These are phyloP conservation scores for Pistacia vera DNA, from an alignment of 345 rosid genomes.

Conservation along the genomic window DNA sequence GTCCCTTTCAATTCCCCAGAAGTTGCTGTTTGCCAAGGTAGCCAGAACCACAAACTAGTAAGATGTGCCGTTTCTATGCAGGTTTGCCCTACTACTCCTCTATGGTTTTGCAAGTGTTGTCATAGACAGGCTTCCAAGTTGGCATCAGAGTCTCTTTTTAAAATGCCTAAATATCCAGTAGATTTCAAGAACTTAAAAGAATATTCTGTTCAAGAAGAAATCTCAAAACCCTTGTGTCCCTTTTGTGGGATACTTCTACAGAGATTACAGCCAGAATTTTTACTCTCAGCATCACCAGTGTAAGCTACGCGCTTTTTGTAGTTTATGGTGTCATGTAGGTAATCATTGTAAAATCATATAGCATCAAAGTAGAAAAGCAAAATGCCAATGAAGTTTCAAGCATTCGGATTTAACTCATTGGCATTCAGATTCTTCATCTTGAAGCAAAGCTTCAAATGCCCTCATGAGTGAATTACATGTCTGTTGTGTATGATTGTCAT, in stretches of 20 bases:
- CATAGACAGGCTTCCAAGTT: conserved; percentile 51
- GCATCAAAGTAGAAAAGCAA: background rate
- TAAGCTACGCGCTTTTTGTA: conserved; percentile 15
- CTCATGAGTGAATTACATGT: background rate
- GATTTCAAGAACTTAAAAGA: conserved; percentile 36
- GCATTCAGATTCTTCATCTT: background rate
- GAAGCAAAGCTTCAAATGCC: background rate
- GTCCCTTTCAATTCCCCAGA: conserved; percentile 75
- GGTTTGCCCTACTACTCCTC: conserved; percentile 70
- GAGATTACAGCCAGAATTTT: conserved; percentile 69
- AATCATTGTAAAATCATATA: background rate
- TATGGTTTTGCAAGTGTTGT: conserved; percentile 92
- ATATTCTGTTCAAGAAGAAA: conserved; percentile 24
- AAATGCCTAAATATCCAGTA: conserved; percentile 46
- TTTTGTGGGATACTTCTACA: conserved; percentile 75
- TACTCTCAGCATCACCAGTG: conserved; percentile 66
- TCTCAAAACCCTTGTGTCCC: conserved; percentile 64
- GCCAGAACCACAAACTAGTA: conserved; percentile 57
- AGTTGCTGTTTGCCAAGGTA: conserved; percentile 55
- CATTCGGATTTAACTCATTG: background rate
- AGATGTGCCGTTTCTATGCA: conserved; percentile 81
- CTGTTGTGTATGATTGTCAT: background rate
- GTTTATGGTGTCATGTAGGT: conserved; percentile 10
- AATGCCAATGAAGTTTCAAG: background rate
- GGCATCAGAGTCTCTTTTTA: conserved; percentile 56